These are phyloP conservation scores for Tuber brumale DNA, from an alignment of 495 filamentous ascomycete genomes.

Conservation along the genomic window DNA sequence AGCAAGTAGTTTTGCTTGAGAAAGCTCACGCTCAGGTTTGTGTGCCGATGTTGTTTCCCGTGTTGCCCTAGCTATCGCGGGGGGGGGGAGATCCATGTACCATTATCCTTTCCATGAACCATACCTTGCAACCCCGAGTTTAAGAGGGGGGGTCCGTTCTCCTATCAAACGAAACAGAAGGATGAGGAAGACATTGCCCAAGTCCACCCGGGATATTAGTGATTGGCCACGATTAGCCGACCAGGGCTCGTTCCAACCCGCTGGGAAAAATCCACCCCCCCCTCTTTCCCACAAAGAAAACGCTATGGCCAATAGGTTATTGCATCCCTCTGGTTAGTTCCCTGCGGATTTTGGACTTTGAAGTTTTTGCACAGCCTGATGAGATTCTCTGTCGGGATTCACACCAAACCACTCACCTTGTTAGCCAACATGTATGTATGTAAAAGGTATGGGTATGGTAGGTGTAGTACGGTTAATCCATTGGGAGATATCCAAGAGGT, in stretches of 20 bases:
- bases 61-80: neutral
- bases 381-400: neutral
- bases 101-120: neutral
- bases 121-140: neutral
- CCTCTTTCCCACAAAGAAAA: neutral
- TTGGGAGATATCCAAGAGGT: neutral
- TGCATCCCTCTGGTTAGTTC: neutral
- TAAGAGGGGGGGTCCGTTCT: neutral
- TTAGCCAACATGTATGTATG: neutral
- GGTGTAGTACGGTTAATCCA: neutral
- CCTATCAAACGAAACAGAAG: neutral
- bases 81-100: neutral
- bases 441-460: neutral
- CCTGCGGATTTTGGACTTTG: neutral
- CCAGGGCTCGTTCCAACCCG: neutral
- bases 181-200: neutral
- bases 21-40: neutral
- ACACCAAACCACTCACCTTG: neutral
- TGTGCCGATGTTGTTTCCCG: neutral
- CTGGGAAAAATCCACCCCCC: neutral
- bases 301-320: conserved; percentile 1
- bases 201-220: neutral
- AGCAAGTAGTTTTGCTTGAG: neutral
- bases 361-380: neutral
- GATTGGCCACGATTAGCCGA: neutral